Base-by-base conservation (phyloP, 768 basidiomycete genomes). In the Cystobasidium onofrii region DNA sequence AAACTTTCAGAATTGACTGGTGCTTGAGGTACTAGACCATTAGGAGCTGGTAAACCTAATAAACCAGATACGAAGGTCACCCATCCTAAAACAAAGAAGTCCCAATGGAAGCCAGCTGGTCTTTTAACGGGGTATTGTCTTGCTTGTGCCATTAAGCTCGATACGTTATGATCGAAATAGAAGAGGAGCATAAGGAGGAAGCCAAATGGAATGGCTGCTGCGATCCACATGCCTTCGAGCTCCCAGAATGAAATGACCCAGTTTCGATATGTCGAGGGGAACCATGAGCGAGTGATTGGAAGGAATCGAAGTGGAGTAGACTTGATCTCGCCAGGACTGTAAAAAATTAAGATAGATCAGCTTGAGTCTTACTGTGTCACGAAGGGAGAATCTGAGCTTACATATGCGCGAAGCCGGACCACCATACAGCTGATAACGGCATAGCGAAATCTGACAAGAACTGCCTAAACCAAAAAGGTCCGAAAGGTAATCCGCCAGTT, bases 231-330 rank as follows among this genome's bases (percentile, higher is more conserved):
- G 0, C 85, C 88, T 23, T 90, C 88, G 1, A 96, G 83, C 75
- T 92, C 82, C 94, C 92, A 96, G 79, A 95, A 96, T 34, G 80
- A 85, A 13, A 96, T 90, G 0, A 96, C 82, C 94, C 92, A 97
- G 9, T 84, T 81, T 72, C 93, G 83, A 13, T 76, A 31, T 23
- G 62, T 66, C 0, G 77, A 76, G 0, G 78, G 78, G 3, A 39
- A 23, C 39, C 75, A 77, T 0, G 76, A 52, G 25, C 73, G 23
- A 1, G 75, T 79, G 54, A 79, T 77, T 12, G 75, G 72, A 1
- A 79, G 64, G 57, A 74, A 71, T 64, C 76, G 75, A 27, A 78
- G 70, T 36, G 55, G 61, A 2, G 76, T 29, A 29, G 44, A 39
- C 18, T 77, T 74, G 71, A 79, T 78, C 31, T 77, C 62, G 1